phyloP scores from a whole-genome alignment of 2,329 filamentous ascomycete genomes.

The Graphilbum sp. region DNA sequence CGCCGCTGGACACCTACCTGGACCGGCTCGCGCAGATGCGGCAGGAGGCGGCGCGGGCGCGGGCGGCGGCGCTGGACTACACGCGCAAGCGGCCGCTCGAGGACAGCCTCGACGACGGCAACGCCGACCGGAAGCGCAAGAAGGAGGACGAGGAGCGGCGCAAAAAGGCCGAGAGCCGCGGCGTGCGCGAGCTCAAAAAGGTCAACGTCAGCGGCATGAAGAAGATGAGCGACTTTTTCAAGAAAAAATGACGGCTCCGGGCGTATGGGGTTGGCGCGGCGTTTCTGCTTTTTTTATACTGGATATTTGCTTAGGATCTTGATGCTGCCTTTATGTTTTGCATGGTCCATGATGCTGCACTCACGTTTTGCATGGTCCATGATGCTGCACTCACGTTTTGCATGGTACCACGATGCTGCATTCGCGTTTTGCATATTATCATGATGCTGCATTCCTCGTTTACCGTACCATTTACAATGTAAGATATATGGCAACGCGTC shows the following conservation, averaged over 20 bases:
- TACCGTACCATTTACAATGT: too few relatives aligned
- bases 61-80: conserved; percentile 48
- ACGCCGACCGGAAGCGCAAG: conserved; percentile 67
- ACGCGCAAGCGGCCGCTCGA: conserved; percentile 49
- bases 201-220: conserved; percentile 88
- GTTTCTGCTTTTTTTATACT: conserved; percentile 11
- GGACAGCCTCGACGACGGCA: conserved; percentile 47
- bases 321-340: too few relatives aligned
- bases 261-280: background rate
- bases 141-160: conserved; percentile 66
- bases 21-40: conserved; percentile 48
- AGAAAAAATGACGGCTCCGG: conserved; percentile 35
- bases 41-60: conserved; percentile 52
- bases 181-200: conserved; percentile 69
- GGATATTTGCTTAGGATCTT: background rate
- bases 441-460: too few relatives aligned
- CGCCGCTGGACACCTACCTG: conserved; percentile 54
- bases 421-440: too few relatives aligned
- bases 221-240: conserved; percentile 92
- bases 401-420: too few relatives aligned
- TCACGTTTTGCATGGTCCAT: too few relatives aligned
- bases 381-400: too few relatives aligned
- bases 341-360: too few relatives aligned
- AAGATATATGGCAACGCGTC: too few relatives aligned
- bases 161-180: conserved; percentile 64